Percentiles rank a stretch among this genome's conserved stretches.
Evolutionary conservation across 2,329 filamentous ascomycete genomes (phyloP).

Genomic region (Chrysoporthe cubensis): DNA sequence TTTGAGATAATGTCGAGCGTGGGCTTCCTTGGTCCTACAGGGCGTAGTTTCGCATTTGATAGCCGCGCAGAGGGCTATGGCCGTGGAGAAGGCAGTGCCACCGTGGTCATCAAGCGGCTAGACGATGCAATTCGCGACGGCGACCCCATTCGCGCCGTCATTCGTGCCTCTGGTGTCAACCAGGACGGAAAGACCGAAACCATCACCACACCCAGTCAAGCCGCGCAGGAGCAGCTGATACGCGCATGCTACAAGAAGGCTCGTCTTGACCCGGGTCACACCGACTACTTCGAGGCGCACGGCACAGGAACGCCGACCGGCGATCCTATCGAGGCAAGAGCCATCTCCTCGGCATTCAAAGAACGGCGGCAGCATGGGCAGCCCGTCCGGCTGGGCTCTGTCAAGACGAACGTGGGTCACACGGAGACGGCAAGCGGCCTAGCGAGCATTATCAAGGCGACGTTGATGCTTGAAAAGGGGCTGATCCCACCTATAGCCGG

Average conservation of each 20-base stretch:
- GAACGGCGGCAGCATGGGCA: constrained; percentile 26
- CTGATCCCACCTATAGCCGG: constrained; percentile 36
- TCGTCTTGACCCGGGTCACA: constrained; percentile 32
- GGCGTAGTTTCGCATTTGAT: constrained; percentile 18
- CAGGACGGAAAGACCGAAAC: constrained; percentile 35
- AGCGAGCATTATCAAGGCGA: constrained; percentile 24
- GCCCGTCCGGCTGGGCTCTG: constrained; percentile 37
- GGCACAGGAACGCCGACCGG: constrained; percentile 42
- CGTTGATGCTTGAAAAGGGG: constrained; percentile 22
- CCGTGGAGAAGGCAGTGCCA: constrained; percentile 12
- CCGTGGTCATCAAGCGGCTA: constrained; percentile 3
- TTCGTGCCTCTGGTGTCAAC: constrained; percentile 37
- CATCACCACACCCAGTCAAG: constrained; percentile 34
- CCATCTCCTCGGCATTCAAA: constrained; percentile 29
- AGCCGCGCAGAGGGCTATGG: constrained; percentile 10
- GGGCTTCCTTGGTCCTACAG: constrained; percentile 29
- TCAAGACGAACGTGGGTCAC: constrained; percentile 38
- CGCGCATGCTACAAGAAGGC: constrained; percentile 38
- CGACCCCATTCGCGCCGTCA: constrained; percentile 9
- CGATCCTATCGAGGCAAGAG: constrained; percentile 39
- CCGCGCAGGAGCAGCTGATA: constrained; percentile 41
- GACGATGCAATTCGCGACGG: constrained; percentile 5
- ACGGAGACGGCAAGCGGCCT: constrained; percentile 22
- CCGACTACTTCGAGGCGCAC: constrained; percentile 40
- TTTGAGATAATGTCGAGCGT: constrained; percentile 33